Evolutionary conservation across 2,329 filamentous ascomycete species (phyloP).

Genomic region (Tolypocladium tropicale): DNA sequence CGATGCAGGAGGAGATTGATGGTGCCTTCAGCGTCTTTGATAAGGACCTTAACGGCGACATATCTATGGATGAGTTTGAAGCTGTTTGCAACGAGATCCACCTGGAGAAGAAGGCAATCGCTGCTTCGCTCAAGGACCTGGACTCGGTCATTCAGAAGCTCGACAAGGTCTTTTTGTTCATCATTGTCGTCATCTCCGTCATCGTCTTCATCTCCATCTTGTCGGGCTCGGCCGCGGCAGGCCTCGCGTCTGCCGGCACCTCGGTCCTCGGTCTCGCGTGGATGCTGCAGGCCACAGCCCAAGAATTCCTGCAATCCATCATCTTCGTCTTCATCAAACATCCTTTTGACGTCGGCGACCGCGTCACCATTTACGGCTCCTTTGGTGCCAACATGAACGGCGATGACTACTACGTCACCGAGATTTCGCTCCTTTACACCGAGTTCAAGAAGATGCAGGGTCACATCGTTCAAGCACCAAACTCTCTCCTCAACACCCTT

Average conservation of each 20-base stretch:
- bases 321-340: slow-evolving; percentile 97
- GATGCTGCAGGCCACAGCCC: slow-evolving; percentile 85
- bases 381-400: slow-evolving; percentile 68
- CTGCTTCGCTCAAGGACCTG: slow-evolving; percentile 85
- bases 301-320: slow-evolving; percentile 88
- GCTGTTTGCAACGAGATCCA: slow-evolving; percentile 90
- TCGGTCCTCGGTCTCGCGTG: slow-evolving; percentile 83
- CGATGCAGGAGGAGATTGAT: slow-evolving; percentile 75
- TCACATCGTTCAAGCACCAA: slow-evolving; percentile 90
- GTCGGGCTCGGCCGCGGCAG: slow-evolving; percentile 80
- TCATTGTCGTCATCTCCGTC: slow-evolving; percentile 70
- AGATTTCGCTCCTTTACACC: slow-evolving; percentile 86
- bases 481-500: slow-evolving; percentile 82
- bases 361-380: slow-evolving; percentile 85
- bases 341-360: slow-evolving; percentile 91
- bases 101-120: slow-evolving; percentile 89
- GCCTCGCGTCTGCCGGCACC: slow-evolving; percentile 81
- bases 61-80: slow-evolving; percentile 90
- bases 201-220: slow-evolving; percentile 85
- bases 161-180: slow-evolving; percentile 79
- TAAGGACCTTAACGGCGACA: slow-evolving; percentile 93
- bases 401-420: slow-evolving; percentile 93
- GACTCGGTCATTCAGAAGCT: slow-evolving; percentile 89
- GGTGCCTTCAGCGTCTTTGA: slow-evolving; percentile 89
- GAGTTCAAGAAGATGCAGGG: slow-evolving; percentile 99